Percentiles rank a stretch among this genome's conserved stretches.
phyloP scores from a whole-genome alignment of 2,329 filamentous ascomycete species.

The Clarireedia sp. region DNA sequence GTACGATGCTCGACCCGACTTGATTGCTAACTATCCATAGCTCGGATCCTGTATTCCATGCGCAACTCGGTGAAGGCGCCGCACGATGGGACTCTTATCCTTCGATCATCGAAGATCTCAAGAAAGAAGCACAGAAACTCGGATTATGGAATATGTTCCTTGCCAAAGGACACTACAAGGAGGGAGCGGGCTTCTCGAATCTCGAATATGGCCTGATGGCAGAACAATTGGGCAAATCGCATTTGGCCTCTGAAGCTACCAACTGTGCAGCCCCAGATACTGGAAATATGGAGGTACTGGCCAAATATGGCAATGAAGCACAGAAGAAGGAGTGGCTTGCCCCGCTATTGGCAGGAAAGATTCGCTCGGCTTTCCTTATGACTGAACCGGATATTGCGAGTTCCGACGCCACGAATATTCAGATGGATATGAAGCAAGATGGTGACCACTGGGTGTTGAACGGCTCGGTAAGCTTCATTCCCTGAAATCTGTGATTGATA shows the following conservation, averaged over 20 bases:
- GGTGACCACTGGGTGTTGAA: slow-evolving; percentile 88
- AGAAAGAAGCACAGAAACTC: slow-evolving; percentile 70
- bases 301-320: slow-evolving; percentile 78
- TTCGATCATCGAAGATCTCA: slow-evolving; percentile 77
- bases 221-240: slow-evolving; percentile 84
- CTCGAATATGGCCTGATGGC: slow-evolving; percentile 98
- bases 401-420: slow-evolving; percentile 88
- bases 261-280: slow-evolving; percentile 91
- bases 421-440: slow-evolving; percentile 72
- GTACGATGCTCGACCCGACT: slow-evolving; percentile 5
- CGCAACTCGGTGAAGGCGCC: slow-evolving; percentile 68
- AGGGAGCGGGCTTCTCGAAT: slow-evolving; percentile 90
- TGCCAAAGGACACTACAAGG: slow-evolving; percentile 88
- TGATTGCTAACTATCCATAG: slow-evolving; percentile 31
- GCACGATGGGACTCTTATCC: slow-evolving; percentile 77
- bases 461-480: slow-evolving; percentile 54
- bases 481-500: not conserved
- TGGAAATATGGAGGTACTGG: slow-evolving; percentile 91
- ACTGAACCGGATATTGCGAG: slow-evolving; percentile 85
- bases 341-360: slow-evolving; percentile 75
- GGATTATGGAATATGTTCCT: slow-evolving; percentile 99
- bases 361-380: slow-evolving; percentile 88
- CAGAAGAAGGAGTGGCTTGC: slow-evolving; percentile 81
- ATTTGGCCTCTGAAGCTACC: slow-evolving; percentile 73
- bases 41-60: slow-evolving; percentile 71